phyloP scores from a whole-genome alignment of 257 asterid species.

The Forsythia viridissima region DNA sequence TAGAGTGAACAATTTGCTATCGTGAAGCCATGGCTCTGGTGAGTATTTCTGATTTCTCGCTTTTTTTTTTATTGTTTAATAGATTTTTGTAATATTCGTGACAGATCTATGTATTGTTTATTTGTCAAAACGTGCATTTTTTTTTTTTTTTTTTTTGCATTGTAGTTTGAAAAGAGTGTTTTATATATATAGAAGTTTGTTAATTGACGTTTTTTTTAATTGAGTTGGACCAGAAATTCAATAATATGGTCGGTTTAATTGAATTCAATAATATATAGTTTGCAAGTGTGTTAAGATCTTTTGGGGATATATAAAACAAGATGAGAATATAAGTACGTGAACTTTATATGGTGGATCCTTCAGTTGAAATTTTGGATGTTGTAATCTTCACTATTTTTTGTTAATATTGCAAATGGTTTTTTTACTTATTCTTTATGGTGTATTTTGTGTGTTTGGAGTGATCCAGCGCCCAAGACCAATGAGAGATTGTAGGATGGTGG shows the following conservation, averaged over 20 bases:
- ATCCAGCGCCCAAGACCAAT: background rate
- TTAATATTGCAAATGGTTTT: too few relatives aligned
- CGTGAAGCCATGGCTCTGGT: slow-evolving; percentile 77
- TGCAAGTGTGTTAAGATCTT: background rate
- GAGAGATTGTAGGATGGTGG: background rate
- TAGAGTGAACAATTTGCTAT: slow-evolving; percentile 26
- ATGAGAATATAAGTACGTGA: background rate
- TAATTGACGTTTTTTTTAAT: background rate
- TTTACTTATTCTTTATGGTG: background rate
- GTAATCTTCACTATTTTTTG: background rate
- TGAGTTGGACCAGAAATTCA: background rate
- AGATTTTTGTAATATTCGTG: background rate
- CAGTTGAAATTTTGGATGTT: background rate
- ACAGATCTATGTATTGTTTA: slow-evolving; percentile 32
- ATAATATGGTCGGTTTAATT: background rate
- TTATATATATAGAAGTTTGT: background rate
- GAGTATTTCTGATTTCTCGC: slow-evolving; percentile 20
- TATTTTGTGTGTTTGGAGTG: background rate
- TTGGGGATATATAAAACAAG: background rate
- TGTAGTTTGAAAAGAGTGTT: background rate
- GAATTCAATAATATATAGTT: background rate
- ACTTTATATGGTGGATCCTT: background rate
- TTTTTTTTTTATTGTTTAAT: background rate
- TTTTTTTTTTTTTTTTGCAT: background rate
- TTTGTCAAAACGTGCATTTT: background rate